phyloP scores from a whole-genome alignment of 1,139 yeast species.

The Suhomyces yuchorum region DNA sequence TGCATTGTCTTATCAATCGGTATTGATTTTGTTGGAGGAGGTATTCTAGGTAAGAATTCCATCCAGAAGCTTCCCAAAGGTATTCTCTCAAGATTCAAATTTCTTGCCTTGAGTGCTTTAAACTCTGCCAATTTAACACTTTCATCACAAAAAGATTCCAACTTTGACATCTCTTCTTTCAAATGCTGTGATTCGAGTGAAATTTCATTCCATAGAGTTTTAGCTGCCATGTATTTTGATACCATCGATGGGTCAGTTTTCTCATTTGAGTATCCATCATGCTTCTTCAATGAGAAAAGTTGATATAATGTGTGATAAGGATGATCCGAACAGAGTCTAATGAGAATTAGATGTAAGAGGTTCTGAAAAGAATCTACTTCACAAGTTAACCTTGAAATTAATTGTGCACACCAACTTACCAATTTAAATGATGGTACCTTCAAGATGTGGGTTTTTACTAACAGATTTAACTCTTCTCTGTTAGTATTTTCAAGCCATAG shows the following conservation, averaged over 20 bases:
- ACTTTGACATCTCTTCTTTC: conserved; percentile 34
- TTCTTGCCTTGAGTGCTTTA: conserved; percentile 39
- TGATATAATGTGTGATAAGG: conserved; percentile 81
- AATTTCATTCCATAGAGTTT: conserved; percentile 43
- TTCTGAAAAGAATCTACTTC: conserved; percentile 57
- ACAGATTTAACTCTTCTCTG: conserved; percentile 41
- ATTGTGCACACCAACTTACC: conserved; percentile 81
- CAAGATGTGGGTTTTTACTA: conserved; percentile 34
- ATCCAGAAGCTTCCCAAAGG: conserved; percentile 61
- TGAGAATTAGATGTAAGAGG: conserved; percentile 52
- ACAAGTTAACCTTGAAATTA: conserved; percentile 67
- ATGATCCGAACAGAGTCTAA: conserved; percentile 56
- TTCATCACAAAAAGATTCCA: conserved; percentile 53
- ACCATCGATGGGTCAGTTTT: conserved; percentile 36
- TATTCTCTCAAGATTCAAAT: conserved; percentile 38
- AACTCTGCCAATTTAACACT: conserved; percentile 54
- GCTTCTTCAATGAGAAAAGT: conserved; percentile 57
- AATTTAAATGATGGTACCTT: conserved; percentile 60
- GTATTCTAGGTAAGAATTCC: conserved; percentile 51
- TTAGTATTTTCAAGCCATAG: conserved; percentile 75
- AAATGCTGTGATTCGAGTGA: conserved; percentile 19
- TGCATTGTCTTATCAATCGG: conserved; percentile 44
- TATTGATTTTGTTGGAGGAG: conserved; percentile 67
- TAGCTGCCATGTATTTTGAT: conserved; percentile 56
- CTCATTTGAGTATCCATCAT: conserved; percentile 36